phyloP scores from a whole-genome alignment of 2,329 filamentous ascomycete genomes.

The Colletotrichum camelliae region DNA sequence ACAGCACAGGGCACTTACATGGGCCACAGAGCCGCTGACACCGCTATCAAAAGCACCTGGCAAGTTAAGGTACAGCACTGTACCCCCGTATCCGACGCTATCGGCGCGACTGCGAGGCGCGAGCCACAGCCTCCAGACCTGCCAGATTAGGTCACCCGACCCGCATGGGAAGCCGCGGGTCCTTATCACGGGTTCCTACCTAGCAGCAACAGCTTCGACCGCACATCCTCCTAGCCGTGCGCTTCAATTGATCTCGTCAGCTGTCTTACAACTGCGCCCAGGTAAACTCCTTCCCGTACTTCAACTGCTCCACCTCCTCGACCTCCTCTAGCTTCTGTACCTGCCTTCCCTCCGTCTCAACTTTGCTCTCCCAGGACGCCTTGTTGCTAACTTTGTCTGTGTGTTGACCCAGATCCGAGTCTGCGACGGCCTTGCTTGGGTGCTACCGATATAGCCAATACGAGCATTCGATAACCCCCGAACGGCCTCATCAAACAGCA shows the following conservation, averaged over 20 bases:
- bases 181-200: conserved; percentile 23
- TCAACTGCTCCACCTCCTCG: not conserved
- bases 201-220: conserved; percentile 18
- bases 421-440: conserved; percentile 14
- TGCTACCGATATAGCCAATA: not conserved
- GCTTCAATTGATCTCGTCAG: conserved; percentile 23
- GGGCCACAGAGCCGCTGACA: not conserved
- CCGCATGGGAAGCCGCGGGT: conserved; percentile 9
- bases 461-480: not conserved
- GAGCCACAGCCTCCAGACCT: conserved; percentile 22
- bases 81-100: not conserved
- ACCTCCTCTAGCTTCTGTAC: not conserved
- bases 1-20: not conserved
- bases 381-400: conserved; percentile 17
- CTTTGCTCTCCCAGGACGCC: not conserved
- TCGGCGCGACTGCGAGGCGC: not conserved
- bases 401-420: conserved; percentile 14
- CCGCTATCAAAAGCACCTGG: not conserved
- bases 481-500: conserved; percentile 9
- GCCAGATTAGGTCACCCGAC: conserved; percentile 23
- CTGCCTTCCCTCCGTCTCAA: not conserved
- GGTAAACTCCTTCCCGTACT: conserved; percentile 10
- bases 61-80: not conserved
- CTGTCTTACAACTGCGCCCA: conserved; percentile 15
- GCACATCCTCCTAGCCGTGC: conserved; percentile 13